phyloP scores from a whole-genome alignment of 345 rosid species.

The Chamaenerion angustifolium region DNA sequence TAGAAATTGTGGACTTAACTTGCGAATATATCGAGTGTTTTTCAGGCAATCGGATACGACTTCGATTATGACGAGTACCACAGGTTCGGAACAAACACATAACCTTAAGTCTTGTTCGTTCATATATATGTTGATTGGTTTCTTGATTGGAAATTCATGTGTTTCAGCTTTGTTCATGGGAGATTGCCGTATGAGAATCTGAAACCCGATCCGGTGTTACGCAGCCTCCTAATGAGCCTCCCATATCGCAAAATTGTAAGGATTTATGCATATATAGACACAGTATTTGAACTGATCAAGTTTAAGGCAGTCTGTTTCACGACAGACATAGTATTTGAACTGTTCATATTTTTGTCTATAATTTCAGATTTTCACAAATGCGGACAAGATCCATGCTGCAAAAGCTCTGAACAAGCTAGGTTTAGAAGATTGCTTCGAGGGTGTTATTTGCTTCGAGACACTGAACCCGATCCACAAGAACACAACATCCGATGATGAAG shows the following conservation, averaged over 20 bases:
- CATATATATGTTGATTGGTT: background rate
- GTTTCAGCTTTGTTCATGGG: slow-evolving; percentile 65
- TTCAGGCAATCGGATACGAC: slow-evolving; percentile 86
- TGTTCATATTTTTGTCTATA: background rate
- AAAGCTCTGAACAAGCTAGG: slow-evolving; percentile 64
- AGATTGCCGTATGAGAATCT: slow-evolving; percentile 81
- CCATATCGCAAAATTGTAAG: slow-evolving; percentile 82
- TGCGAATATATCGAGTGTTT: slow-evolving; percentile 2
- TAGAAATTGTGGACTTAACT: background rate
- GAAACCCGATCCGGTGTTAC: slow-evolving; percentile 70
- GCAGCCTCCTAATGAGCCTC: slow-evolving; percentile 58
- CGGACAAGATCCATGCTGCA: slow-evolving; percentile 60
- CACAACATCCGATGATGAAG: slow-evolving; percentile 26
- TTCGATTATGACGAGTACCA: slow-evolving; percentile 92
- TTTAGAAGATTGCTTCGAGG: slow-evolving; percentile 83
- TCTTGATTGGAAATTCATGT: slow-evolving; percentile 1
- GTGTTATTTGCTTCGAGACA: slow-evolving; percentile 88
- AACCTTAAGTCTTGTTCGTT: background rate
- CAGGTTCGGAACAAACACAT: slow-evolving; percentile 17
- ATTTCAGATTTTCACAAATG: slow-evolving; percentile 77
- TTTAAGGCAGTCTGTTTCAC: too few species aligned
- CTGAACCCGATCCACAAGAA: slow-evolving; percentile 45
- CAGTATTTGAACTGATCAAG: too few species aligned
- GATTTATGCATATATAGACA: background rate
- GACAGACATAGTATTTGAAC: background rate